Conservation (phyloP, 208 protist species). For the Crithidia sp. region DNA sequence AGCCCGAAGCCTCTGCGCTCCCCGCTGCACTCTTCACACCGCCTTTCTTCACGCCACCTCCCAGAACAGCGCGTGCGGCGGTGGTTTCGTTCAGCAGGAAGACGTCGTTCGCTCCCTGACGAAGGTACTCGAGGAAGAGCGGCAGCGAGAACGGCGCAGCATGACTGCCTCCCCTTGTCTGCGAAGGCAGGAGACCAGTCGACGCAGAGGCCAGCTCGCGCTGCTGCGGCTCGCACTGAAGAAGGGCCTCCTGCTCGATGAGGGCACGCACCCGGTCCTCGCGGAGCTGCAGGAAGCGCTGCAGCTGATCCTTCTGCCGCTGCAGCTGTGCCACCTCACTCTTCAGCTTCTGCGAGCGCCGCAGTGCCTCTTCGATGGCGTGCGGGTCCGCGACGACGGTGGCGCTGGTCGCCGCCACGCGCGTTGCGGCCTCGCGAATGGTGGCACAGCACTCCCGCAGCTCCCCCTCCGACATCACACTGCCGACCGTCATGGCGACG, state of each 20-base stretch:
- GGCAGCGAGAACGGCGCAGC: constrained; percentile 19
- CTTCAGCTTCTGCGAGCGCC: constrained; percentile 70
- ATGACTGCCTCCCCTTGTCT: background rate
- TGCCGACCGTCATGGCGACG: constrained; percentile 22
- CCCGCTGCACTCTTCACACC: background rate
- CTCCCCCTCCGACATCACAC: constrained; percentile 37
- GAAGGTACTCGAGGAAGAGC: constrained; percentile 35
- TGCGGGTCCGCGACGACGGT: constrained; percentile 69
- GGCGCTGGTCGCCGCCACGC: constrained; percentile 60
- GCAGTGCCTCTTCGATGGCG: constrained; percentile 56
- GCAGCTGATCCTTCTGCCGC: constrained; percentile 79
- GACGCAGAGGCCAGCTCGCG: background rate
- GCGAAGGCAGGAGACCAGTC: background rate
- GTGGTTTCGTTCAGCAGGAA: constrained; percentile 29
- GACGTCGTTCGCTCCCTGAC: constrained; percentile 34
- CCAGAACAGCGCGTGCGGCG: constrained; percentile 13
- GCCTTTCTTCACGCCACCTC: background rate
- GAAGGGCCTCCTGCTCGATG: constrained; percentile 52
- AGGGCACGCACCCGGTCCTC: constrained; percentile 66
- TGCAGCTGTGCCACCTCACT: constrained; percentile 73
- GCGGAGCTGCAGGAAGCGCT: constrained; percentile 60
- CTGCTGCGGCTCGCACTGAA: constrained; percentile 15
- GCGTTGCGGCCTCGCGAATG: constrained; percentile 67
- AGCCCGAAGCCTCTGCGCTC: background rate
- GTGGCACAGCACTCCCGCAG: constrained; percentile 43